These are phyloP conservation scores for Ophiocordyceps australis DNA, from an alignment of 2,329 filamentous ascomycete genomes.

Conservation along the genomic window DNA sequence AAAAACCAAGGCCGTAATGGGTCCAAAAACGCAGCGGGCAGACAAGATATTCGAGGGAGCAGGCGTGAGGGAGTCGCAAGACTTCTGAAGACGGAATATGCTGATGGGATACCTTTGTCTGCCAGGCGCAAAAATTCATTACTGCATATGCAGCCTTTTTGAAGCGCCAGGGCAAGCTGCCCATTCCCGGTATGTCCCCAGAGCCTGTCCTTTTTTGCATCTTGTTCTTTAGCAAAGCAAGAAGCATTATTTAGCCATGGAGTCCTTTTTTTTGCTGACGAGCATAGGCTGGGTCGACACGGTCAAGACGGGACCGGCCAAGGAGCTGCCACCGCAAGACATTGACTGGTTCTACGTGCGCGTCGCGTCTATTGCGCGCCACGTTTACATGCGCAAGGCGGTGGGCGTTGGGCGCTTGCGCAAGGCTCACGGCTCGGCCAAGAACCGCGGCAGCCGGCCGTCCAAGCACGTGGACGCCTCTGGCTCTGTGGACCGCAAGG, in stretches of 20 bases:
- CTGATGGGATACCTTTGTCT: constrained; percentile 37
- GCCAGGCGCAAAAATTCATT: constrained; percentile 79
- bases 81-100: constrained; percentile 60
- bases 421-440: constrained; percentile 89
- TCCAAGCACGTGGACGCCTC: constrained; percentile 91
- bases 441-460: constrained; percentile 89
- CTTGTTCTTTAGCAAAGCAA: too few relatives aligned
- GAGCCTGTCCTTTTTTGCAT: too few relatives aligned
- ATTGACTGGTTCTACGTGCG: constrained; percentile 93
- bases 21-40: not conserved
- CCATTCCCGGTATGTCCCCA: constrained; percentile 62
- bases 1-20: too few relatives aligned
- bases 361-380: constrained; percentile 85
- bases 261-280: too few relatives aligned
- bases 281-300: constrained; percentile 87
- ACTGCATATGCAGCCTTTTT: constrained; percentile 71
- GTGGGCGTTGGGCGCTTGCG: constrained; percentile 95
- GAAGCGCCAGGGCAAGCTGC: constrained; percentile 88
- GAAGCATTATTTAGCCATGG: too few relatives aligned
- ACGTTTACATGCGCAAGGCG: constrained; percentile 99
- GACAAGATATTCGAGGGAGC: constrained; percentile 20
- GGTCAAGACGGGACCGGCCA: constrained; percentile 92
- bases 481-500: constrained; percentile 91
- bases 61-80: constrained; percentile 58
- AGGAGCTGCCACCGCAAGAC: constrained; percentile 95